Percentiles rank a stretch among this genome's conserved stretches.
phyloP scores from a whole-genome alignment of 805 yeast genomes.

The Komagataella pastoris region DNA sequence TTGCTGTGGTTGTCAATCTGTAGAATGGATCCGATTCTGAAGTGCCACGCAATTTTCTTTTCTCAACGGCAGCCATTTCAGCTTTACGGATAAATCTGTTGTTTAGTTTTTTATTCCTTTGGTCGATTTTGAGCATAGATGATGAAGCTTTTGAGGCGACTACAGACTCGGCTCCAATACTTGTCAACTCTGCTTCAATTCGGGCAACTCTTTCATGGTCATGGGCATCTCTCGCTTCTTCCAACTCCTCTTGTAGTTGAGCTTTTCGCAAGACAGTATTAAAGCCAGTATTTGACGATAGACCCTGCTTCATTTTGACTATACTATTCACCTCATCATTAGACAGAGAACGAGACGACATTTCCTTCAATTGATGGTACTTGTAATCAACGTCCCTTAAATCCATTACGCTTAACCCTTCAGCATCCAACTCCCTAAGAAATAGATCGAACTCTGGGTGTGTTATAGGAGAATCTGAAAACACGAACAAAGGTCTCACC shows the following conservation, averaged over 20 bases:
- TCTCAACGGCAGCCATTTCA: slow-evolving; percentile 50
- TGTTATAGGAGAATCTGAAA: slow-evolving; percentile 60
- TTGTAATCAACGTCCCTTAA: slow-evolving; percentile 53
- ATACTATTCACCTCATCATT: slow-evolving; percentile 66
- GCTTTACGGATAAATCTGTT: slow-evolving; percentile 68
- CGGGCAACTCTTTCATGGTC: slow-evolving; percentile 28
- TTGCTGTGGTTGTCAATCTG: slow-evolving; percentile 78
- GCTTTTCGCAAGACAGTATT: slow-evolving; percentile 66
- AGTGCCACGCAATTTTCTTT: slow-evolving; percentile 32
- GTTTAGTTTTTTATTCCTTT: slow-evolving; percentile 76
- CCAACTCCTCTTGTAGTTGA: slow-evolving; percentile 56
- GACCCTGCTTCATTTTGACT: slow-evolving; percentile 50
- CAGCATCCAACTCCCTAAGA: slow-evolving; percentile 42
- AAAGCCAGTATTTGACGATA: slow-evolving; percentile 30
- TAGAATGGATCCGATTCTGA: slow-evolving; percentile 61
- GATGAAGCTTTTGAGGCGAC: slow-evolving; percentile 19
- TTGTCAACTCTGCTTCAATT: slow-evolving; percentile 32
- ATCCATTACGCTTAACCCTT: slow-evolving; percentile 46
- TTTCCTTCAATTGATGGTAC: slow-evolving; percentile 42
- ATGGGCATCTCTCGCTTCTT: slow-evolving; percentile 54
- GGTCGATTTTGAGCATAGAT: slow-evolving; percentile 60
- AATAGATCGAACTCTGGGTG: slow-evolving; percentile 66
- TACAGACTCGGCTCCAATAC: slow-evolving; percentile 13
- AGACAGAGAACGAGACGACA: slow-evolving; percentile 56
- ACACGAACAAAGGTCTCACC: slow-evolving; percentile 62